Evolutionary conservation across 139 green algal genomes (phyloP).

Genomic region (Micractinium sp.): DNA sequence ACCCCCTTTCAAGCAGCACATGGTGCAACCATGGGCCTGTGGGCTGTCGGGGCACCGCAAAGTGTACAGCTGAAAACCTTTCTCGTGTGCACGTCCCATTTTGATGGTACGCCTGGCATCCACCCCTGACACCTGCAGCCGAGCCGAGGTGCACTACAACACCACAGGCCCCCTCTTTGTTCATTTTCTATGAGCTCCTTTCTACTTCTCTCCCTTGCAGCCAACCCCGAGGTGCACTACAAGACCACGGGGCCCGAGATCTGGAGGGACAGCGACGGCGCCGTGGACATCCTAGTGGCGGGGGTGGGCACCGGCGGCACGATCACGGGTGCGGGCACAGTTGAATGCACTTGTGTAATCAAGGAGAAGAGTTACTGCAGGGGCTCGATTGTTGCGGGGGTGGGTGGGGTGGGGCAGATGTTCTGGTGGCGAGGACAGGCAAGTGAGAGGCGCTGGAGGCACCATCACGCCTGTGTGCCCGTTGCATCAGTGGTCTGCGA

Average conservation of each 20-base stretch:
- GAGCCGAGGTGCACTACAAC: conserved; percentile 92
- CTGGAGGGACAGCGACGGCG: conserved; percentile 82
- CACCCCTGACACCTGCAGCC: conserved; percentile 35
- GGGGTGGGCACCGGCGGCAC: conserved; percentile 98
- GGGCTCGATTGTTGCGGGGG: not conserved
- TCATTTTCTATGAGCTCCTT: not conserved
- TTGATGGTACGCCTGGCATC: too few relatives aligned
- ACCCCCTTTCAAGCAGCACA: too few relatives aligned
- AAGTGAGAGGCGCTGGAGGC: too few relatives aligned
- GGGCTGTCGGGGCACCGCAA: too few relatives aligned
- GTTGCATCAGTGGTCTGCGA: too few relatives aligned
- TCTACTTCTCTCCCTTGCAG: conserved; percentile 1
- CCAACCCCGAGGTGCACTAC: conserved; percentile 92
- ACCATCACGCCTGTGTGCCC: too few relatives aligned
- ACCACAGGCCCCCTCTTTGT: conserved; percentile 92
- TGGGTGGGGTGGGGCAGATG: too few relatives aligned
- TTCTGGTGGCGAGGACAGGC: too few relatives aligned
- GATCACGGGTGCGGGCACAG: conserved; percentile 71
- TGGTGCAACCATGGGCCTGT: too few relatives aligned
- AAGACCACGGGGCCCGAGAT: conserved; percentile 95
- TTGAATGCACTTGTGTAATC: not conserved
- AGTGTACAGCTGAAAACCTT: too few relatives aligned
- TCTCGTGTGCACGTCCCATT: too few relatives aligned
- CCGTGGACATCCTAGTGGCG: conserved; percentile 81
- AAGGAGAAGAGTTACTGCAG: not conserved